Evolutionary conservation across 495 filamentous ascomycete species (phyloP).

Genomic region (Hapsidospora chrysogenum): DNA sequence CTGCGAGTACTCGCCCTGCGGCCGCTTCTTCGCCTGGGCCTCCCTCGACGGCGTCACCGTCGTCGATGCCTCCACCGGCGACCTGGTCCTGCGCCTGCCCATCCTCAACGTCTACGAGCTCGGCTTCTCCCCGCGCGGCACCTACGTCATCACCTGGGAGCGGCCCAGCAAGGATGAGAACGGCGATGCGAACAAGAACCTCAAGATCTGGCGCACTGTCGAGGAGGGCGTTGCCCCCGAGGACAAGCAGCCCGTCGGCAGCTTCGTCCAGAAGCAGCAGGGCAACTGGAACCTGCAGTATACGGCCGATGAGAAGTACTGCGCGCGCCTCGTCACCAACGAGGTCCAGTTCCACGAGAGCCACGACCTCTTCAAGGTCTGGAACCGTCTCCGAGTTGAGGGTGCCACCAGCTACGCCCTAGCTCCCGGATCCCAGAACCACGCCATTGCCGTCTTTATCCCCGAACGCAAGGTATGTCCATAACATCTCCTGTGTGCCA

Average conservation of each 20-base stretch:
- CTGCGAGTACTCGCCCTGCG: conserved; percentile 84
- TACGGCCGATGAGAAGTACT: conserved; percentile 78
- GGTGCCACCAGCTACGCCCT: conserved; percentile 82
- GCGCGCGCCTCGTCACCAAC: conserved; percentile 86
- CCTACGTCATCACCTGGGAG: conserved; percentile 93
- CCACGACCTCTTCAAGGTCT: conserved; percentile 65
- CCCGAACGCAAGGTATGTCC: conserved; percentile 78
- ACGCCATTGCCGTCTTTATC: conserved; percentile 82
- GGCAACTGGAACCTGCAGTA: conserved; percentile 98
- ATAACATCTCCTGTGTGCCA: too few relatives aligned
- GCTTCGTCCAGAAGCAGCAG: conserved; percentile 87
- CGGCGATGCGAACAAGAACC: conserved; percentile 83
- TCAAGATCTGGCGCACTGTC: conserved; percentile 84
- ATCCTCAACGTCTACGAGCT: conserved; percentile 80
- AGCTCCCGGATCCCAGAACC: conserved; percentile 60
- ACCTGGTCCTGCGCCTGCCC: conserved; percentile 55
- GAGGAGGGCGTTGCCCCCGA: conserved; percentile 33
- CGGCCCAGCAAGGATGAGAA: conserved; percentile 80
- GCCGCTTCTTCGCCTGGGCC: conserved; percentile 91
- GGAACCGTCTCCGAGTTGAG: conserved; percentile 89
- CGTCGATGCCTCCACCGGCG: conserved; percentile 64
- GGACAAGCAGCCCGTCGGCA: conserved; percentile 60
- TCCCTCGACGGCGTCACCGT: conserved; percentile 75
- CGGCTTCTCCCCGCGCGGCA: conserved; percentile 82
- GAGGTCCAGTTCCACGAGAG: conserved; percentile 95